Base-by-base conservation (phyloP, 495 filamentous ascomycete genomes). In the Eremomyces bilateralis region DNA sequence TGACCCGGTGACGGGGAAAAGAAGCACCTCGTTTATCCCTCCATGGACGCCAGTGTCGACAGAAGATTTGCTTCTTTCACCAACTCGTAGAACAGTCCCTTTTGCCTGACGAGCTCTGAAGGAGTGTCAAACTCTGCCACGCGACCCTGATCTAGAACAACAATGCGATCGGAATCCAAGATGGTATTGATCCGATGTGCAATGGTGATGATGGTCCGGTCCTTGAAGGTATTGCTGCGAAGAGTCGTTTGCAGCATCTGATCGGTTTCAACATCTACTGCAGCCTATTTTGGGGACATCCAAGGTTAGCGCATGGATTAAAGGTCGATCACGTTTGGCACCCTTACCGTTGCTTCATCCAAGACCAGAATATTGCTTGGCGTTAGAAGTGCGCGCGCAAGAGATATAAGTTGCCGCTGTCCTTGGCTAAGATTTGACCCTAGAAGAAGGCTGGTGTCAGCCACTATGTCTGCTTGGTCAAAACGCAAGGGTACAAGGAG, bases 151-250 rank as follows among this genome's bases (percentile, higher is more conserved):
- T 90, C 77, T 1, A 95, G 67, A 29, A 95, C 83, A 27, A 93
- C 69, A 35, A 95, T 82, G 16, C 80, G 65, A 53, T 95, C 82
- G 19, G 75, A 81, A 56, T 93, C 83, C 15, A 93, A 68, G 50
- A 95, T 92, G 15, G 83, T 95, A 57, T 94, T 92, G 56, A 99
- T 90, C 29, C 88, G 71, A 53, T 97, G 88, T 32, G 88, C 88
- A 48, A 97, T 92, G 1, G 90, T 95, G 47, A 99, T 82, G 53
- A 99, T 95, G 13, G 90, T 99, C 15, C 84, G 69, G 49, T 94
- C 77, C 34, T 68, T 61, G 63, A 94, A 92, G 33, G 72, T 54
- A 15, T 62, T 59, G 16, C 64, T 65, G 20, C 72, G 61, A 24
- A 79, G 51, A 28, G 71, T 76, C 18, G 56, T 53, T 48, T 79